A percentile compares a stretch with the other conserved stretches of the same genome.
Conservation (phyloP, 176 grass and related monocot genomes). For the Oryza punctata region DNA sequence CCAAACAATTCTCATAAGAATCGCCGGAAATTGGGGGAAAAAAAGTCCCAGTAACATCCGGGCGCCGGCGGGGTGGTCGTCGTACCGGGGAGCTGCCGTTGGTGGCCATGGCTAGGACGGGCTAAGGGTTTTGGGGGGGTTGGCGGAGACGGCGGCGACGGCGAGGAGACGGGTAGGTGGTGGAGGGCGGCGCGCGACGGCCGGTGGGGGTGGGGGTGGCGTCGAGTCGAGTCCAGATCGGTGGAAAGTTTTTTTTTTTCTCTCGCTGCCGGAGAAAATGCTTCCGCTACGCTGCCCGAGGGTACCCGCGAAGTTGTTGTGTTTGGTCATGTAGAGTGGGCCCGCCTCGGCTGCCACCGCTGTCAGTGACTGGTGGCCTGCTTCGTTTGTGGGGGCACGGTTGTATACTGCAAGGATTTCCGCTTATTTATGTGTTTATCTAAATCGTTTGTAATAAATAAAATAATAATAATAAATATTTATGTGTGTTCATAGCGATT, state of each 20-base stretch:
- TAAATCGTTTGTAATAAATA: too few relatives aligned
- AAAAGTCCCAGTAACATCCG: not conserved
- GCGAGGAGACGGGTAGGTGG: constrained; percentile 13
- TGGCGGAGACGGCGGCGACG: not conserved
- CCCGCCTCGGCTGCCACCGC: not conserved
- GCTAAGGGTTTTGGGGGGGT: too few relatives aligned
- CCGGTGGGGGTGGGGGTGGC: constrained; percentile 32
- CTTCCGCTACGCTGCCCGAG: constrained; percentile 26
- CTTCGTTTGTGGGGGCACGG: not conserved
- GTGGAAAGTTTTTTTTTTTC: not conserved
- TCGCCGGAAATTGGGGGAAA: constrained; percentile 3
- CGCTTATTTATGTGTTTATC: too few relatives aligned
- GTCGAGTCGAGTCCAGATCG: constrained; percentile 50
- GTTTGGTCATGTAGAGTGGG: too few relatives aligned
- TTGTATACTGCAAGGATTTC: not conserved
- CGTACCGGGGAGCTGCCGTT: constrained; percentile 71
- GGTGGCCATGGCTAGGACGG: constrained; percentile 49
- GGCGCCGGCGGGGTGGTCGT: not conserved
- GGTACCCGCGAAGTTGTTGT: constrained; percentile 27
- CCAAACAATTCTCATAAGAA: constrained; percentile 8
- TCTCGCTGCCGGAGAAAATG: constrained; percentile 34
- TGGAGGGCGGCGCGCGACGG: constrained; percentile 18
- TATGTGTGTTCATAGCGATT: too few relatives aligned
- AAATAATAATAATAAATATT: too few relatives aligned
- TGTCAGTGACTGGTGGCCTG: constrained; percentile 24